Evolutionary conservation across 73 alveolate species (phyloP).

Genomic region (Effrenium voratum): DNA sequence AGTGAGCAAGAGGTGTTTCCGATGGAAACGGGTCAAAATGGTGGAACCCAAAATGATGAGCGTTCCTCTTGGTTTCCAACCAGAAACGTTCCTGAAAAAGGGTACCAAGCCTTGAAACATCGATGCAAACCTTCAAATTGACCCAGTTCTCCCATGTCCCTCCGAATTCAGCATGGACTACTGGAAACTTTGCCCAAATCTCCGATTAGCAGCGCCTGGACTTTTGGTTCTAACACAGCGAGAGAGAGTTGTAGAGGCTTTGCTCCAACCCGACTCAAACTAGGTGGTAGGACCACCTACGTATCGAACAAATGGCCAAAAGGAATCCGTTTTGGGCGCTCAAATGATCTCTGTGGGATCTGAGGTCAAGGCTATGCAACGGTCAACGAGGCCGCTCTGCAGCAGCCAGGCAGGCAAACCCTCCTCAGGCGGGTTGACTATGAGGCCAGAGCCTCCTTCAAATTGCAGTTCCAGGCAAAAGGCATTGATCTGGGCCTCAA

Average conservation of each 20-base stretch:
- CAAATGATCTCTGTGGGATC: background rate
- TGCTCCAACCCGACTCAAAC: too few relatives aligned
- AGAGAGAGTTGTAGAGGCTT: too few relatives aligned
- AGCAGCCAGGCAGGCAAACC: conserved; percentile 84
- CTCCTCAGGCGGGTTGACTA: conserved; percentile 7
- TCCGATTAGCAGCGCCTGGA: too few relatives aligned
- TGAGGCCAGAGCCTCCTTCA: background rate
- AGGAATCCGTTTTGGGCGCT: background rate
- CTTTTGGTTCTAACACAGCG: too few relatives aligned
- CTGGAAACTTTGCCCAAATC: background rate
- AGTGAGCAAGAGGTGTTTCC: too few relatives aligned
- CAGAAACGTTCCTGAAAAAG: too few relatives aligned
- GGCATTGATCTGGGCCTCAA: too few relatives aligned
- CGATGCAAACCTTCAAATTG: background rate
- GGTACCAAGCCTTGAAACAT: background rate
- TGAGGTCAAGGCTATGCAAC: background rate
- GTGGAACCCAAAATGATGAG: too few relatives aligned
- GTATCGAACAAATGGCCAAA: background rate
- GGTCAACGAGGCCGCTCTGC: conserved; percentile 84
- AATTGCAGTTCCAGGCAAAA: background rate
- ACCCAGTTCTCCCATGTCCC: background rate
- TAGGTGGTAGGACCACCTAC: background rate
- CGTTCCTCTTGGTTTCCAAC: too few relatives aligned
- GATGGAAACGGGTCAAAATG: too few relatives aligned
- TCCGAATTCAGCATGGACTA: background rate